phyloP scores from a whole-genome alignment of 306 rosid genomes.

The Aeschynomene evenia region DNA sequence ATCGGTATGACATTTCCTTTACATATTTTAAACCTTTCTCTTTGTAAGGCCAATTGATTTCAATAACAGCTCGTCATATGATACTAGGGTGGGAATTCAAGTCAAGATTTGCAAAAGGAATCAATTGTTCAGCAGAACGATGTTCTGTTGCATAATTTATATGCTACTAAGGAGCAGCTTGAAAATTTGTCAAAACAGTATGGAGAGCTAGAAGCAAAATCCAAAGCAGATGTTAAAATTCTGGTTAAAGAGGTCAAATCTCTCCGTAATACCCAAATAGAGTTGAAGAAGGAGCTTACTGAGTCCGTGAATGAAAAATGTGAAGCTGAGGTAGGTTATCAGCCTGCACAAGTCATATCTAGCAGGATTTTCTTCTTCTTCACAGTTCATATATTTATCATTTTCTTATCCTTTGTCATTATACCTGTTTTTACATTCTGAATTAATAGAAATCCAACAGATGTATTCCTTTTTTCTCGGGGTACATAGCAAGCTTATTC shows the following conservation, averaged over 20 bases:
- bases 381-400: neutral
- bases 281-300: conserved; percentile 68
- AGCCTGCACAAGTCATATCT: conserved; percentile 14
- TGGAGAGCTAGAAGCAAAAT: conserved; percentile 83
- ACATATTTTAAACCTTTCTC: conserved; percentile 16
- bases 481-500: neutral
- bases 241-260: conserved; percentile 95
- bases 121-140: conserved; percentile 47
- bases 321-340: conserved; percentile 52
- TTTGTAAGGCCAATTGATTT: conserved; percentile 20
- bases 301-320: conserved; percentile 50
- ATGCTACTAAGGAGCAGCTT: conserved; percentile 67
- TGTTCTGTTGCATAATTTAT: conserved; percentile 48
- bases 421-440: neutral
- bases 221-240: conserved; percentile 86
- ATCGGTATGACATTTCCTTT: conserved; percentile 52
- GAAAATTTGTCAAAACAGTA: conserved; percentile 63
- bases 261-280: conserved; percentile 68
- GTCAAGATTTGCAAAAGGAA: conserved; percentile 40
- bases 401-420: neutral
- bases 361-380: neutral
- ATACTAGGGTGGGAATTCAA: conserved; percentile 55
- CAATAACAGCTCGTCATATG: conserved; percentile 19
- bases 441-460: neutral
- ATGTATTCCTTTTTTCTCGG: neutral